phyloP scores from a whole-genome alignment of 352 stramenopile genomes.

The Pythium brassicae region DNA sequence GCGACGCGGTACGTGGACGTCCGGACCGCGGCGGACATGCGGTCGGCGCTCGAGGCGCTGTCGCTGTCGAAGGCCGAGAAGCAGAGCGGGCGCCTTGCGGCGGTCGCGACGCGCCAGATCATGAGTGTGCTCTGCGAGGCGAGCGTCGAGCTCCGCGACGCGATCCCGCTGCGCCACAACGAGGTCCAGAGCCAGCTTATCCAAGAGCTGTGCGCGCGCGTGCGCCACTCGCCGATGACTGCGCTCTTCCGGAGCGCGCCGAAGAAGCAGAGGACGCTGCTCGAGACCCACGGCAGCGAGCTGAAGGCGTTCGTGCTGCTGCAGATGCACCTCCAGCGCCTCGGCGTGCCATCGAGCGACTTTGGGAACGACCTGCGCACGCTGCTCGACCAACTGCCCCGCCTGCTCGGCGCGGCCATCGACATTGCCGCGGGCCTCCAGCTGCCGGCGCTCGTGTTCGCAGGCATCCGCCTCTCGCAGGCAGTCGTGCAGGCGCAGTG shows the following conservation, averaged over 20 bases:
- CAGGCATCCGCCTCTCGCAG: constrained; percentile 51
- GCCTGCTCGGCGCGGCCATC: constrained; percentile 92
- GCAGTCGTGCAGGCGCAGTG: constrained; percentile 51
- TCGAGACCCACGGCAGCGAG: constrained; percentile 75
- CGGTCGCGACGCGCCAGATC: constrained; percentile 21
- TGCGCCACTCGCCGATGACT: constrained; percentile 56
- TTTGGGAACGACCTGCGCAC: constrained; percentile 97
- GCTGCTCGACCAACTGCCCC: constrained; percentile 94
- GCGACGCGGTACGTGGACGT: constrained; percentile 96
- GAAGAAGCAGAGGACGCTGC: constrained; percentile 51
- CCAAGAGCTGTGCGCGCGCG: constrained; percentile 43
- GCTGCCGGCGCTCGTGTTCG: constrained; percentile 42
- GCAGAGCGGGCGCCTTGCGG: constrained; percentile 9
- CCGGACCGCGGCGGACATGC: constrained; percentile 77
- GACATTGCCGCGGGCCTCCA: constrained; percentile 80
- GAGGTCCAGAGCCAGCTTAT: constrained; percentile 90
- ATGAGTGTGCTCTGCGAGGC: constrained; percentile 60
- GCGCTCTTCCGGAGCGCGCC: constrained; percentile 35
- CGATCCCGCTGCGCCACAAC: constrained; percentile 96
- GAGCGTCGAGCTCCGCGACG: constrained; percentile 92
- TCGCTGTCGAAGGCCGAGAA: constrained; percentile 10
- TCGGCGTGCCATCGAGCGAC: constrained; percentile 95
- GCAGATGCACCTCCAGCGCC: constrained; percentile 92
- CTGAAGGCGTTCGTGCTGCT: constrained; percentile 89
- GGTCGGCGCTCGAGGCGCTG: constrained; percentile 27